These are phyloP conservation scores for Fusarium pseudocircinatum DNA, from an alignment of 2,329 filamentous ascomycete species.

Conservation along the genomic window DNA sequence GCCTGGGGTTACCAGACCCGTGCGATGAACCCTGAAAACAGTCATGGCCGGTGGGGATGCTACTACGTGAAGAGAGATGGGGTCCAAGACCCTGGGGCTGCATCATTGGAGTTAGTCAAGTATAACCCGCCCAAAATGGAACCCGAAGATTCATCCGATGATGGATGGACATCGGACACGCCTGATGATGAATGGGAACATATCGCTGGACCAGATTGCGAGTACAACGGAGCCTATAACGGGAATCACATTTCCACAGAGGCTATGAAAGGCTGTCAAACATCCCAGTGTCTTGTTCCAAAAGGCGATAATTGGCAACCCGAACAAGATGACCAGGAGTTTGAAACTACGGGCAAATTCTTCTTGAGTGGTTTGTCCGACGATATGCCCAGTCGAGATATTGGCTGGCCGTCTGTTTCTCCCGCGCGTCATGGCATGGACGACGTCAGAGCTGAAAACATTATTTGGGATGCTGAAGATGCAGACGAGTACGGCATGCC, in stretches of 20 bases:
- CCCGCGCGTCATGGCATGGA: conserved; percentile 19
- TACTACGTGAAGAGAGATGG: not conserved
- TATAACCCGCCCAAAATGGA: not conserved
- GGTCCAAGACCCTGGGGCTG: not conserved
- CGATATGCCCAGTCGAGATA: conserved; percentile 19
- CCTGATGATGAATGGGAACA: conserved; percentile 32
- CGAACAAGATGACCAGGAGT: conserved; percentile 29
- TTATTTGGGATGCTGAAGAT: not conserved
- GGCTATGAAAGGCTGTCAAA: conserved; percentile 42
- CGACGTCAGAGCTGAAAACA: not conserved
- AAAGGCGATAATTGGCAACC: conserved; percentile 31
- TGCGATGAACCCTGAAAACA: not conserved
- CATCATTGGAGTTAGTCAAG: not conserved
- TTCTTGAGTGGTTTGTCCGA: conserved; percentile 36
- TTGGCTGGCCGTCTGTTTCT: not conserved
- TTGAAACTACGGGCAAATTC: conserved; percentile 22
- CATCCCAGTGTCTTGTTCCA: conserved; percentile 39
- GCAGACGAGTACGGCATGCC: conserved; percentile 26
- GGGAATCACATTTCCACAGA: conserved; percentile 38
- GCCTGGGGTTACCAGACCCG: conserved; percentile 12
- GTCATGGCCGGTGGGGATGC: not conserved
- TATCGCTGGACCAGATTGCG: conserved; percentile 35
- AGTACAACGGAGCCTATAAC: conserved; percentile 17
- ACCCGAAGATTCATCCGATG: not conserved
- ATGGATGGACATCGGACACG: not conserved